These are phyloP conservation scores for Myxozyma neotropica DNA, from an alignment of 805 yeast species.

Conservation along the genomic window DNA sequence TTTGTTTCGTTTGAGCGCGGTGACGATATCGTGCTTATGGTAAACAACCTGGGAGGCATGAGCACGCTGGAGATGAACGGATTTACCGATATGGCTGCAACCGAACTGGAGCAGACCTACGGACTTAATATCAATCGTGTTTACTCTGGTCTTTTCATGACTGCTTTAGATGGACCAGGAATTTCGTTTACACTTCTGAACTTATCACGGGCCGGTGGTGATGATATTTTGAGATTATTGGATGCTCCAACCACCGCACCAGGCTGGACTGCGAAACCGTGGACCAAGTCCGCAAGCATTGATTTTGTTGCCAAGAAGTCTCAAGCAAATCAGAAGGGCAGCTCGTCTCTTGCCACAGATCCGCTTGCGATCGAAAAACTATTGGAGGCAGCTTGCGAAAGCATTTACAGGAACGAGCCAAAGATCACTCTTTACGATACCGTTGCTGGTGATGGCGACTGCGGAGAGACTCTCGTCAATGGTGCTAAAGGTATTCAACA, in stretches of 20 bases:
- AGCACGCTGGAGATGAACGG: slow-evolving; percentile 83
- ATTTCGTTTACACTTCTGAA: slow-evolving; percentile 71
- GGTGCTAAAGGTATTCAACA: slow-evolving; percentile 70
- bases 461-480: slow-evolving; percentile 74
- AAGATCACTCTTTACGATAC: slow-evolving; percentile 82
- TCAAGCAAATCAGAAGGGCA: slow-evolving; percentile 44
- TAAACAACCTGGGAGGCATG: slow-evolving; percentile 90
- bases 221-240: slow-evolving; percentile 45
- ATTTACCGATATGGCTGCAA: slow-evolving; percentile 58
- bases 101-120: slow-evolving; percentile 39
- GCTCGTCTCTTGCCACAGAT: slow-evolving; percentile 45
- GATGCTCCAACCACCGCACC: slow-evolving; percentile 31
- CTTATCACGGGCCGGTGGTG: slow-evolving; percentile 44
- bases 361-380: slow-evolving; percentile 24
- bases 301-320: background rate
- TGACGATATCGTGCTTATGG: slow-evolving; percentile 69
- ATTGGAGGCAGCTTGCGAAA: slow-evolving; percentile 54
- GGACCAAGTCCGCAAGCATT: slow-evolving; percentile 44
- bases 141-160: slow-evolving; percentile 75
- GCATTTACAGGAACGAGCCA: slow-evolving; percentile 68
- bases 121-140: slow-evolving; percentile 66
- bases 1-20: slow-evolving; percentile 65
- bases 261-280: slow-evolving; percentile 7
- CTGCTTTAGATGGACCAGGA: slow-evolving; percentile 92
- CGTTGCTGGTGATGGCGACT: slow-evolving; percentile 93